Evolutionary conservation across 345 rosid genomes (phyloP).

Genomic region (Syzygium oleosum): DNA sequence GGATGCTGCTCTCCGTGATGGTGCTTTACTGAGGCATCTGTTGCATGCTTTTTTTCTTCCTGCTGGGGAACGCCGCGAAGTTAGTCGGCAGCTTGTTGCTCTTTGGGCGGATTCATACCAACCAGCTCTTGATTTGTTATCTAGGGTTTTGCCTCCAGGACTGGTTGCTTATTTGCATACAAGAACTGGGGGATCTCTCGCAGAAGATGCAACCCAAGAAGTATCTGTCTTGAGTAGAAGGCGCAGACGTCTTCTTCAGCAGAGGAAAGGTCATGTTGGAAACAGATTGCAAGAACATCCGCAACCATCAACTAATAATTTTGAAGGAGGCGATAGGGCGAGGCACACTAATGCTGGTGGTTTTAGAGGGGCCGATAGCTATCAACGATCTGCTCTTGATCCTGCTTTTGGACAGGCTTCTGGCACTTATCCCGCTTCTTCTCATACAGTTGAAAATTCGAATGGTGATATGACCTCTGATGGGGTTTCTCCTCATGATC

Average conservation of each 20-base stretch:
- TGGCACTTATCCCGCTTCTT: conserved; percentile 16
- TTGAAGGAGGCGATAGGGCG: conserved; percentile 47
- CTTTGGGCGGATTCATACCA: conserved; percentile 99
- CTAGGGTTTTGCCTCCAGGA: conserved; percentile 97
- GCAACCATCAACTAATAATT: conserved; percentile 32
- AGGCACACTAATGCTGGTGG: conserved; percentile 34
- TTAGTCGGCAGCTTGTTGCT: conserved; percentile 98
- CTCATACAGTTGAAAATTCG: conserved; percentile 39
- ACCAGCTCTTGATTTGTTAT: conserved; percentile 81
- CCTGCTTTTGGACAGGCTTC: conserved; percentile 37
- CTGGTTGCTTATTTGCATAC: conserved; percentile 98
- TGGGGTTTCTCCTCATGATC: conserved; percentile 47
- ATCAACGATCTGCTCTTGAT: conserved; percentile 39
- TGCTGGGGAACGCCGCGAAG: conserved; percentile 90
- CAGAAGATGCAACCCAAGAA: conserved; percentile 62
- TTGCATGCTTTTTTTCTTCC: conserved; percentile 83
- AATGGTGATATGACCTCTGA: conserved; percentile 24
- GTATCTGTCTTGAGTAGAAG: conserved; percentile 64
- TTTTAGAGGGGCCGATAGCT: conserved; percentile 35
- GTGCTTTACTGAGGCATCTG: conserved; percentile 95
- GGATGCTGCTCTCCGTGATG: conserved; percentile 98
- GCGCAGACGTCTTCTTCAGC: conserved; percentile 78
- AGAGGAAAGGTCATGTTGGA: conserved; percentile 65
- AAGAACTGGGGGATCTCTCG: conserved; percentile 50
- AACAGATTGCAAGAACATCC: conserved; percentile 65